Base-by-base conservation (phyloP, 768 basidiomycete genomes). In the Pleurotus salmoneostramineus region DNA sequence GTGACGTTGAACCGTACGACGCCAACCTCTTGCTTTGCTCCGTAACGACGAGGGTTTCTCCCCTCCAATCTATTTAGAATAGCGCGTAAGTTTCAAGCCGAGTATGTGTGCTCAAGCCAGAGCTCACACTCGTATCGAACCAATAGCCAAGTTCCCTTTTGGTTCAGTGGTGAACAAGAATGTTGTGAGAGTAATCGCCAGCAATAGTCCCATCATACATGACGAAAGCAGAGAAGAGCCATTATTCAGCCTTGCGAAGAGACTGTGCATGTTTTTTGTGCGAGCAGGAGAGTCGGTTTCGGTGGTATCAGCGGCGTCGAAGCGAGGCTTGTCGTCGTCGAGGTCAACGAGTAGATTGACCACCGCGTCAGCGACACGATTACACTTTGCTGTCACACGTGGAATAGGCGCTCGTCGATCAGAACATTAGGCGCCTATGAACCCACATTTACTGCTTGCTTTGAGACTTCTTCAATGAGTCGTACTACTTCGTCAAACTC, bases 1-100 rank as follows among this genome's bases (percentile, higher is more conserved):
- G 81, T 82, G 51, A 92, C 73, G 69, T 93, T 87, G 74, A 95
- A 94, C 66, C 87, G 83, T 37, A 92, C 81, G 67, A 91, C 88
- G 1, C 88, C 88, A 57, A 87, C 78, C 62, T 95, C 93, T 65
- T 90, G 85, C 63, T 87, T 80, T 60, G 77, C 79, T 63, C 73
- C 80, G 69, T 85, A 84, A 48, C 83, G 78, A 58, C 83, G 76
- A 42, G 77, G 74, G 61, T 74, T 82, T 27, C 52, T 40, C 14
- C 52, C 52, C 27, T 55, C 52, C 21, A 55, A 40, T 11, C 52
- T 55, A 55, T 27, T 27, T 27, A 4, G 7, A 40, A 17, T 6
- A 3, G 27, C 37, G 11, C 1, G 27, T 44, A 10, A 55, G 36
- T 31, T 51, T 17, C 44, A 50, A 11, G 12, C 15, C 21, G 48